Conservation (phyloP, 116 monocot genomes). For the Posidonia oceanica region DNA sequence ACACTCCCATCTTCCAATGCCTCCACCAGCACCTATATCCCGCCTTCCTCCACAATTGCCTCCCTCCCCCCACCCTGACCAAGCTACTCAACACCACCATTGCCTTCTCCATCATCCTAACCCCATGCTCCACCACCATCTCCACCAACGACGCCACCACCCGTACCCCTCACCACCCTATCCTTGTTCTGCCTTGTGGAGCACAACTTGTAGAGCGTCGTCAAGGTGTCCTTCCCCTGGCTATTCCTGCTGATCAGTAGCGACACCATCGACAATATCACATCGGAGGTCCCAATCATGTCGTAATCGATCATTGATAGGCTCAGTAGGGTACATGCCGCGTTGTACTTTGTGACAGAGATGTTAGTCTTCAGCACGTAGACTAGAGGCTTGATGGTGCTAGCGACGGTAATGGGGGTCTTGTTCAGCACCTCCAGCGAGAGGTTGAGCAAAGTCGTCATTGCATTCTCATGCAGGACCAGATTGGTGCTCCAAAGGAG, state of each 20-base stretch:
- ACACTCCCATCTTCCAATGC: too few relatives aligned
- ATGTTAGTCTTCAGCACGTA: slow-evolving; percentile 72
- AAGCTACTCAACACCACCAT: slow-evolving; percentile 80
- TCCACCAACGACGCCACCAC: slow-evolving; percentile 52
- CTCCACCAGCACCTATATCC: too few relatives aligned
- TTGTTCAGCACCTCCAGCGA: slow-evolving; percentile 74
- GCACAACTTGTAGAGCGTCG: slow-evolving; percentile 84
- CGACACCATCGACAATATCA: slow-evolving; percentile 63
- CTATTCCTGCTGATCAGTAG: slow-evolving; percentile 45
- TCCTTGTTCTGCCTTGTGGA: slow-evolving; percentile 69
- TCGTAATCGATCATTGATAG: slow-evolving; percentile 66
- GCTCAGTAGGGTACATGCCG: slow-evolving; percentile 78
- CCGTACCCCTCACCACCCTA: slow-evolving; percentile 59
- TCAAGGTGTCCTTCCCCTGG: slow-evolving; percentile 82
- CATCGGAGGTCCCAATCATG: slow-evolving; percentile 69
- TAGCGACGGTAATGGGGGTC: slow-evolving; percentile 37
- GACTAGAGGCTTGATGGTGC: slow-evolving; percentile 75
- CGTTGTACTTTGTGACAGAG: slow-evolving; percentile 64
- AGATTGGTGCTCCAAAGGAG: too few relatives aligned
- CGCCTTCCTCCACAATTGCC: slow-evolving; percentile 75
- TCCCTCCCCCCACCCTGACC: slow-evolving; percentile 33
- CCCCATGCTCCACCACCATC: slow-evolving; percentile 41
- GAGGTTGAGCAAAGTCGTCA: slow-evolving; percentile 82
- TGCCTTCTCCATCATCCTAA: slow-evolving; percentile 70
- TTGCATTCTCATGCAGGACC: slow-evolving; percentile 94